phyloP scores from a whole-genome alignment of 176 grass and related monocot genomes.

The maize (Zea mays) region Zm-B73-REFERENCE-NAM-5.0 NC_050100.1:163357001-163357500 shows the following conservation, averaged over 20 bases:
- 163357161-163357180: constrained; percentile 29
- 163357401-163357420: constrained; percentile 20
- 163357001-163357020: constrained; percentile 66
- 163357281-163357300: background rate
- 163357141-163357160: constrained; percentile 71
- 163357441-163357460: too few relatives aligned
- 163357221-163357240: background rate
- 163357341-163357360: background rate
- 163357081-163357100: constrained; percentile 48
- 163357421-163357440: background rate
- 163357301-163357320: background rate
- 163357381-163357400: background rate
- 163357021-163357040: constrained; percentile 72
- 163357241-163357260: constrained; percentile 4
- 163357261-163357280: background rate
- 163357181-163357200: constrained; percentile 24
- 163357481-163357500: too few relatives aligned
- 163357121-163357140: constrained; percentile 56
- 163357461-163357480: too few relatives aligned
- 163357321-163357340: background rate
- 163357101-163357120: background rate
- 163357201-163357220: background rate
- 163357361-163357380: background rate
- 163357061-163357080: constrained; percentile 56
- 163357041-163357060: constrained; percentile 59